A percentile compares a stretch with the other conserved stretches of the same genome.
phyloP scores from a whole-genome alignment of 305 asterid species.

The Plantago coronopus region DNA sequence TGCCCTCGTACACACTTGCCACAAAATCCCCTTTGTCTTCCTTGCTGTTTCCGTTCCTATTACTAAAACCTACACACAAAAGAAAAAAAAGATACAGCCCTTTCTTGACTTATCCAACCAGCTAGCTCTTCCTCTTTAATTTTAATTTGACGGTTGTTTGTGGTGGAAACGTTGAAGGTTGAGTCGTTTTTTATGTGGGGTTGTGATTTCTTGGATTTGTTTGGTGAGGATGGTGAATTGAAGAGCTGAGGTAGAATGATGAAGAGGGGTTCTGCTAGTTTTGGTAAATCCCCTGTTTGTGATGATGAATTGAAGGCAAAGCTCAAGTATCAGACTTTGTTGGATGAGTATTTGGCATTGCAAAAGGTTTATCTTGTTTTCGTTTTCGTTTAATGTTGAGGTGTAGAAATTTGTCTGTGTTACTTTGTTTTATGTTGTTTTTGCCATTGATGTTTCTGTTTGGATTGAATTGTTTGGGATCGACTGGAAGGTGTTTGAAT shows the following conservation, averaged over 20 bases:
- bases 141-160: background rate
- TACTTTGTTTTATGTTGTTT: background rate
- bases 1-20: slow-evolving; percentile 20
- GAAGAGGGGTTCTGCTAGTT: slow-evolving; percentile 41
- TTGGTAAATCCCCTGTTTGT: slow-evolving; percentile 24
- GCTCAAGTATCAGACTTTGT: slow-evolving; percentile 38
- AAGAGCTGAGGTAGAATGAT: slow-evolving; percentile 25
- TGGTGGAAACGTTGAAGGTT: slow-evolving; percentile 14
- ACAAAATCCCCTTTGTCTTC: slow-evolving; percentile 27
- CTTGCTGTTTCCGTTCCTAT: slow-evolving; percentile 13
- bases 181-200: slow-evolving; percentile 12
- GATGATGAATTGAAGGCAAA: slow-evolving; percentile 31
- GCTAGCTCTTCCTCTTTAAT: background rate
- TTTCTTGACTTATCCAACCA: background rate
- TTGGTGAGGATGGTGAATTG: slow-evolving; percentile 7
- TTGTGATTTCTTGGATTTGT: slow-evolving; percentile 11
- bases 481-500: too few relatives aligned
- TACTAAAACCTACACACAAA: background rate
- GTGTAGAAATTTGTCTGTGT: background rate
- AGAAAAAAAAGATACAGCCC: background rate
- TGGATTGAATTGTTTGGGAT: too few relatives aligned
- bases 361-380: slow-evolving; percentile 41
- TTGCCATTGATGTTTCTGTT: background rate
- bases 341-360: slow-evolving; percentile 42
- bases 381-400: background rate